Evolutionary conservation across 2,329 filamentous ascomycete genomes (phyloP).

Genomic region (Moelleriella libera): DNA sequence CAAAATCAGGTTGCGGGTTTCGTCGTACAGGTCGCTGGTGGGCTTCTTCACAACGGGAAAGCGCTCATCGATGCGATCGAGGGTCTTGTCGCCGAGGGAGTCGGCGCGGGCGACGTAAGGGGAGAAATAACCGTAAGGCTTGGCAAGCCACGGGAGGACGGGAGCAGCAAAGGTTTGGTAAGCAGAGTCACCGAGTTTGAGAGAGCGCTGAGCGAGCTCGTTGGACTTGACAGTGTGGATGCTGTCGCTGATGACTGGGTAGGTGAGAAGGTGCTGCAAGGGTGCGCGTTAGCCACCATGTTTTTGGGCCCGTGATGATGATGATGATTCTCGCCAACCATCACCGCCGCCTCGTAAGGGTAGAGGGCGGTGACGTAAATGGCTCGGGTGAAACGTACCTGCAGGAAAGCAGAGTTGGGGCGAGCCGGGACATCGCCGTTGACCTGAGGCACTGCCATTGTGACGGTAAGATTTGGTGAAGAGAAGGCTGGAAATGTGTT

Average conservation of each 20-base stretch:
- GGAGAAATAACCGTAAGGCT: slow-evolving; percentile 67
- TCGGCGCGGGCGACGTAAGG: slow-evolving; percentile 81
- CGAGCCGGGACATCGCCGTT: slow-evolving; percentile 35
- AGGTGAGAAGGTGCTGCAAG: slow-evolving; percentile 64
- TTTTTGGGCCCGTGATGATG: not conserved
- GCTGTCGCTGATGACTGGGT: slow-evolving; percentile 69
- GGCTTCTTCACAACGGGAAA: slow-evolving; percentile 67
- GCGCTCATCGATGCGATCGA: slow-evolving; percentile 52
- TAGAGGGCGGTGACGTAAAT: not conserved
- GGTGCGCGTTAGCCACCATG: not conserved
- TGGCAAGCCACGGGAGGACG: slow-evolving; percentile 54
- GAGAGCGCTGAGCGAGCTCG: slow-evolving; percentile 69
- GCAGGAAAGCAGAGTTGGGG: slow-evolving; percentile 32
- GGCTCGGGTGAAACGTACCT: slow-evolving; percentile 22
- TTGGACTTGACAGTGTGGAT: slow-evolving; percentile 69
- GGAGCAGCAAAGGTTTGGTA: slow-evolving; percentile 68
- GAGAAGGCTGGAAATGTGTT: not conserved
- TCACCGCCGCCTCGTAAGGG: too few relatives aligned
- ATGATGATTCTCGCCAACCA: too few relatives aligned
- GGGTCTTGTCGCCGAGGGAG: slow-evolving; percentile 56
- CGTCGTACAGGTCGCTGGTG: slow-evolving; percentile 52
- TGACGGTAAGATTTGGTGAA: not conserved
- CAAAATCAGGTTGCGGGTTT: slow-evolving; percentile 46
- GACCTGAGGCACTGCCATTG: slow-evolving; percentile 28
- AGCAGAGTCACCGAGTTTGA: slow-evolving; percentile 59